phyloP scores from a whole-genome alignment of 345 rosid genomes.

The Citrus glauca region DNA sequence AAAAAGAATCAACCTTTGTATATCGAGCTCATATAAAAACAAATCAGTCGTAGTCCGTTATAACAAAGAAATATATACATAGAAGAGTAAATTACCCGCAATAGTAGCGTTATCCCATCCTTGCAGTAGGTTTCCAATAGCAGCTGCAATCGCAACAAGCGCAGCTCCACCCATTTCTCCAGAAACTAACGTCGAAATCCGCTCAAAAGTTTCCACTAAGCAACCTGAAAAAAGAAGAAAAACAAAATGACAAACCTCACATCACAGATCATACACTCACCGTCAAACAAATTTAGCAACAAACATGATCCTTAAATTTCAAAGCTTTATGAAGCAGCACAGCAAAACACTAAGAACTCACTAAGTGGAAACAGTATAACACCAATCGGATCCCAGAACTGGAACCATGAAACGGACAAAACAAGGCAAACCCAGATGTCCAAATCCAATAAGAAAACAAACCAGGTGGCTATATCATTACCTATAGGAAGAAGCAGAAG shows the following conservation, averaged over 20 bases:
- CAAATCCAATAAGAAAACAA: slow-evolving; percentile 28
- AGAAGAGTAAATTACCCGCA: slow-evolving; percentile 56
- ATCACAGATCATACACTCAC: slow-evolving; percentile 25
- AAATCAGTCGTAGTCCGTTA: neutral
- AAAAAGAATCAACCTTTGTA: neutral
- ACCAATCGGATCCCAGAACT: slow-evolving; percentile 15
- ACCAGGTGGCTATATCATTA: slow-evolving; percentile 12
- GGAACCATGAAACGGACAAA: slow-evolving; percentile 5
- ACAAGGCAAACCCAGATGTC: slow-evolving; percentile 29
- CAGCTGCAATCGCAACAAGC: slow-evolving; percentile 85
- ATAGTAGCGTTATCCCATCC: slow-evolving; percentile 99
- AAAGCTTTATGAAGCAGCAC: slow-evolving; percentile 4
- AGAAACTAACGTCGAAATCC: slow-evolving; percentile 21
- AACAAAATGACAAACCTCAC: neutral
- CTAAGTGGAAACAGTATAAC: neutral
- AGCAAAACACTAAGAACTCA: neutral
- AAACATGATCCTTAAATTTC: neutral
- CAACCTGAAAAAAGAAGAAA: slow-evolving; percentile 25
- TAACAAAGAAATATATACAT: neutral
- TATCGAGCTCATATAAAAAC: neutral
- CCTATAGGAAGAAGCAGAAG: slow-evolving; percentile 26
- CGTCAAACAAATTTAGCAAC: slow-evolving; percentile 17
- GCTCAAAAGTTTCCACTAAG: slow-evolving; percentile 13
- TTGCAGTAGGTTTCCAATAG: slow-evolving; percentile 91
- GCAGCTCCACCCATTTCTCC: slow-evolving; percentile 77